Evolutionary conservation across 192 early-diverging fungal genomes (phyloP).

Genomic region (Spizellomyces punctatus): DNA sequence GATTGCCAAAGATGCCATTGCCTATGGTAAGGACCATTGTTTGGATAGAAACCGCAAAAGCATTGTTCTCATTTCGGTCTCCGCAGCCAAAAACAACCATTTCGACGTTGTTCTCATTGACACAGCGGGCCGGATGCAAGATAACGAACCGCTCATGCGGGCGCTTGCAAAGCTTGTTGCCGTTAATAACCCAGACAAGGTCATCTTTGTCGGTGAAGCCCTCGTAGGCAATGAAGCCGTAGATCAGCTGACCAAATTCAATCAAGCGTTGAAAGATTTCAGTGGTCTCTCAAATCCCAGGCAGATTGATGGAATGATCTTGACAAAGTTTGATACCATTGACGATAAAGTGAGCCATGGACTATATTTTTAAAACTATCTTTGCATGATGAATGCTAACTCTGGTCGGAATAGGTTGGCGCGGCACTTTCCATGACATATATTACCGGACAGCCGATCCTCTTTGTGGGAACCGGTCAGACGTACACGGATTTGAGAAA

Average conservation of each 20-base stretch:
- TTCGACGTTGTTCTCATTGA: constrained; percentile 95
- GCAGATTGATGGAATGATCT: constrained; percentile 93
- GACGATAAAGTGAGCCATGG: constrained; percentile 75
- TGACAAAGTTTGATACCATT: constrained; percentile 96
- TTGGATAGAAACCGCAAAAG: not conserved
- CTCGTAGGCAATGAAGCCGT: constrained; percentile 96
- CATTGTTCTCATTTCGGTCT: too few species aligned
- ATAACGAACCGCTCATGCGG: constrained; percentile 97
- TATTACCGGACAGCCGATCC: constrained; percentile 90
- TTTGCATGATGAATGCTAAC: constrained; percentile 4
- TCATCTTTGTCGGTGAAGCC: constrained; percentile 97
- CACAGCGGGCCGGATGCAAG: constrained; percentile 97
- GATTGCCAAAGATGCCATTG: constrained; percentile 93
- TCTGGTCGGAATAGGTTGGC: constrained; percentile 63
- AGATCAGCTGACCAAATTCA: constrained; percentile 95
- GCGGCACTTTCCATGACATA: constrained; percentile 96
- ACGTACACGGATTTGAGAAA: constrained; percentile 94
- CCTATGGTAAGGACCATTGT: constrained; percentile 55
- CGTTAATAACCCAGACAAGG: constrained; percentile 91
- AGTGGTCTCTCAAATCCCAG: constrained; percentile 76
- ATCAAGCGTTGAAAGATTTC: constrained; percentile 89
- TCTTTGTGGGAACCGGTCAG: constrained; percentile 97
- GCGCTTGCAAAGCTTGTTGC: constrained; percentile 92
- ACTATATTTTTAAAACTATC: not conserved
- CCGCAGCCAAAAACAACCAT: constrained; percentile 59